These are phyloP conservation scores for Viola pubescens DNA, from an alignment of 441 rosid species.

Conservation along the genomic window DNA sequence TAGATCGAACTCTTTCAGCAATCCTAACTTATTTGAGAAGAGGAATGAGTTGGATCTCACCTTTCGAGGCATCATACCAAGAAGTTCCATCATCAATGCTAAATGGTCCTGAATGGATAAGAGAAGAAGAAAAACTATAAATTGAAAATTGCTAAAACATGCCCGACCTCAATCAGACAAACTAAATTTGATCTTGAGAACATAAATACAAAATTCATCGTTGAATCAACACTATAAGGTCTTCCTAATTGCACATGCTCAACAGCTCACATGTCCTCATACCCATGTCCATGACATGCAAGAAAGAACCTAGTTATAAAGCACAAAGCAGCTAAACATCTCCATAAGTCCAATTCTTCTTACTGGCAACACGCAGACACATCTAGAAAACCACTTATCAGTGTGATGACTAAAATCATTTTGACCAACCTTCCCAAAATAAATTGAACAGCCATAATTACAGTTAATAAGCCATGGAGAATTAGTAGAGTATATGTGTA, in stretches of 20 bases:
- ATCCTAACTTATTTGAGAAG: not conserved
- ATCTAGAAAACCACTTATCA: not conserved
- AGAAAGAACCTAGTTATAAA: not conserved
- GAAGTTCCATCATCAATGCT: conserved; percentile 78
- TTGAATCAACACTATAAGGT: too few relatives aligned
- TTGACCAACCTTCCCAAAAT: not conserved
- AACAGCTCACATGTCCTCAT: not conserved
- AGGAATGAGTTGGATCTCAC: conserved; percentile 25
- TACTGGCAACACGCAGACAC: not conserved
- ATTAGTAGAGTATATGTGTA: not conserved
- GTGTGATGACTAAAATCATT: not conserved
- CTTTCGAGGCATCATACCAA: conserved; percentile 79
- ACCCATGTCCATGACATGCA: not conserved
- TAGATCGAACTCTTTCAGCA: conserved; percentile 2
- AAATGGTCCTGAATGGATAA: conserved; percentile 49
- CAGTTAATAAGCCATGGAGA: not conserved
- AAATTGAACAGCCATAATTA: not conserved
- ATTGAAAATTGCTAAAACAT: not conserved
- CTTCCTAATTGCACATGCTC: not conserved
- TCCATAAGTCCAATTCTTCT: not conserved
- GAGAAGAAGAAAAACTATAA: conserved; percentile 1
- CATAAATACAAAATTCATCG: too few relatives aligned
- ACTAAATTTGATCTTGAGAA: too few relatives aligned
- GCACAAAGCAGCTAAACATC: not conserved
- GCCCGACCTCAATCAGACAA: not conserved